phyloP scores from a whole-genome alignment of 2,329 filamentous ascomycete species.

The Orbilia javanica region DNA sequence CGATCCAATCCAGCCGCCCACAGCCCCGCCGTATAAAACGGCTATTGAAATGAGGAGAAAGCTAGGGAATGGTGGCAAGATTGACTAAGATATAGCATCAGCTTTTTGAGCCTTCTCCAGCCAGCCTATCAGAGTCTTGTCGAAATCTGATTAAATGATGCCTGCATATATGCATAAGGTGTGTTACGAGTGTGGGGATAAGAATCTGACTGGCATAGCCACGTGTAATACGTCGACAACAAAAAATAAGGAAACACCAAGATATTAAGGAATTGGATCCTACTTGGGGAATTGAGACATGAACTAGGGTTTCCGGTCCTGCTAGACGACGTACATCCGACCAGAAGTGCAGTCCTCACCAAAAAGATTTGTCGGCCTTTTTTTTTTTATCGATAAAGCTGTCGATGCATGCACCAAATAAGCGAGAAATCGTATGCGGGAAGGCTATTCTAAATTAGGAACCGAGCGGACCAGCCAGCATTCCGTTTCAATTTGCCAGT shows the following conservation, averaged over 20 bases:
- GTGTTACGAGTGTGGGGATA: conserved; percentile 21
- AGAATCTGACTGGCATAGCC: conserved; percentile 54
- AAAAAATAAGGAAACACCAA: conserved; percentile 10
- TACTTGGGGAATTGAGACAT: conserved; percentile 36
- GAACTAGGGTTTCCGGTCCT: conserved; percentile 31
- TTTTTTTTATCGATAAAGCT: conserved; percentile 50
- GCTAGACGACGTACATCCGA: not conserved
- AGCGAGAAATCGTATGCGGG: conserved; percentile 57
- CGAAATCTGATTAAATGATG: conserved; percentile 21
- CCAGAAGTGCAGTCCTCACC: conserved; percentile 52
- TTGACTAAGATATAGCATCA: conserved; percentile 35
- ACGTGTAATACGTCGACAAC: conserved; percentile 47
- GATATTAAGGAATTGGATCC: conserved; percentile 39
- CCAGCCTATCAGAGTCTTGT: conserved; percentile 31
- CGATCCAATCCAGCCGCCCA: conserved; percentile 93
- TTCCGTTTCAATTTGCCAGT: conserved; percentile 35
- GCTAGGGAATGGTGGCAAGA: conserved; percentile 58
- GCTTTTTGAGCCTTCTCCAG: conserved; percentile 10
- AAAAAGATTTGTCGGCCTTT: conserved; percentile 31
- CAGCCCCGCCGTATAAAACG: conserved; percentile 92
- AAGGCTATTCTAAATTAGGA: conserved; percentile 58
- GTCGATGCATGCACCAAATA: conserved; percentile 57
- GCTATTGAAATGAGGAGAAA: conserved; percentile 82
- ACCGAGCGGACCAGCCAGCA: conserved; percentile 50
- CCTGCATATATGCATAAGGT: conserved; percentile 6